phyloP scores from a whole-genome alignment of 352 stramenopile species.

The Globisporangium radiosum region DNA sequence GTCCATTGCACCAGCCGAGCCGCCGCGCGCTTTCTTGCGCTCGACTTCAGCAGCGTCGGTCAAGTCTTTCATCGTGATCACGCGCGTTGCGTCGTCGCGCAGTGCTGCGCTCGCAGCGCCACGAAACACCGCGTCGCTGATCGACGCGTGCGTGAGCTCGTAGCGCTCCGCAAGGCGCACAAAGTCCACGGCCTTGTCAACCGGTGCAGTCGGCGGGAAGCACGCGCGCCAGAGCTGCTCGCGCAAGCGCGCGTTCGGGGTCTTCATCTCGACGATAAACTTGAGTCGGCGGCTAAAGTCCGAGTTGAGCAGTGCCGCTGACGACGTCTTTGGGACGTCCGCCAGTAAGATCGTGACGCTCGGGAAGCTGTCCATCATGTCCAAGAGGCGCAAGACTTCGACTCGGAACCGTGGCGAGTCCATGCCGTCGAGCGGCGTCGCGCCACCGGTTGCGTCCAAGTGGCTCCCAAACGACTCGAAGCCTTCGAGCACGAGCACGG shows the following conservation, averaged over 20 bases:
- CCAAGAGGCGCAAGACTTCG: constrained; percentile 69
- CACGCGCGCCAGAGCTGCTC: constrained; percentile 71
- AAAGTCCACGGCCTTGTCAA: constrained; percentile 64
- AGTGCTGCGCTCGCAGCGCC: constrained; percentile 65
- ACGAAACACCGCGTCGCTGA: constrained; percentile 81
- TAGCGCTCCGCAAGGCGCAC: constrained; percentile 61
- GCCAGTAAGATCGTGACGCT: constrained; percentile 75
- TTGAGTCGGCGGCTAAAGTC: constrained; percentile 73
- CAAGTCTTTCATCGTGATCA: constrained; percentile 81
- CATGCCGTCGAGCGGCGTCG: constrained; percentile 43
- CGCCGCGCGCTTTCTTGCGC: constrained; percentile 57
- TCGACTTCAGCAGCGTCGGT: constrained; percentile 66
- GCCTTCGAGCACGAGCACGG: constrained; percentile 78
- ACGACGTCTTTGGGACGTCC: constrained; percentile 46
- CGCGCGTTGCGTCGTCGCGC: constrained; percentile 42
- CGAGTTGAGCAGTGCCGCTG: constrained; percentile 45
- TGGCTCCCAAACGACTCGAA: constrained; percentile 85
- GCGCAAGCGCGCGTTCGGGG: constrained; percentile 62
- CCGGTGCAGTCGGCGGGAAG: constrained; percentile 60
- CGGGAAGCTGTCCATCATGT: constrained; percentile 73
- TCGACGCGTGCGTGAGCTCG: constrained; percentile 69
- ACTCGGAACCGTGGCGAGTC: constrained; percentile 71
- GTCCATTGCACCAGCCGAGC: constrained; percentile 54
- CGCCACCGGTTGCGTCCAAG: constrained; percentile 34
- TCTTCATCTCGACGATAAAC: constrained; percentile 83